These are phyloP conservation scores for Ustilago xerochloae DNA, from an alignment of 1,284 basidiomycete genomes.

Conservation along the genomic window DNA sequence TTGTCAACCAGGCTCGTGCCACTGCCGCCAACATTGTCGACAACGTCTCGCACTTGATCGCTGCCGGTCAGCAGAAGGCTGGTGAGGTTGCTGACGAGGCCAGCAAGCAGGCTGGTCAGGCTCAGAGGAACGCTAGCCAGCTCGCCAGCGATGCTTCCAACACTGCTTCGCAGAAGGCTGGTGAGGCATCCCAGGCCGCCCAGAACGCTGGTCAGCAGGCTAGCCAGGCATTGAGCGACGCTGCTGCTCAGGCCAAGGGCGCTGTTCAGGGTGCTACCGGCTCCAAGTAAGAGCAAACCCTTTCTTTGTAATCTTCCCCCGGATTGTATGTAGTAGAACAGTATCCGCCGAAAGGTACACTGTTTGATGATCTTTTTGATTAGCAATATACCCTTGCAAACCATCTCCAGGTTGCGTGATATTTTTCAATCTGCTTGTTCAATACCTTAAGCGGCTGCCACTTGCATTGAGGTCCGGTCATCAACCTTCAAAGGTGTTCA, in stretches of 20 bases:
- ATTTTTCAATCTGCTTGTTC: not conserved
- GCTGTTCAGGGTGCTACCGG: slow-evolving; percentile 36
- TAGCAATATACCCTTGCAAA: slow-evolving; percentile 43
- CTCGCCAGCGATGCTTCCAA: slow-evolving; percentile 21
- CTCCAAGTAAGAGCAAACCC: slow-evolving; percentile 28
- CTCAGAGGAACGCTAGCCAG: slow-evolving; percentile 15
- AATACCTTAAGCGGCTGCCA: no score
- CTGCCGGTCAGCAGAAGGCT: slow-evolving; percentile 44
- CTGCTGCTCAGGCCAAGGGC: slow-evolving; percentile 47
- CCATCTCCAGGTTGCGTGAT: not conserved
- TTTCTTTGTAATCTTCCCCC: no score
- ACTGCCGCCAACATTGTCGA: slow-evolving; percentile 47
- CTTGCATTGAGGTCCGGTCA: no score
- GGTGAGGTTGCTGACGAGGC: slow-evolving; percentile 46
- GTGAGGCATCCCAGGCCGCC: slow-evolving; percentile 21
- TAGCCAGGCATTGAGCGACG: slow-evolving; percentile 45
- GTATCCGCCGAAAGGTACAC: not conserved
- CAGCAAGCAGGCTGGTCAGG: slow-evolving; percentile 32
- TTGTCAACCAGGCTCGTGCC: slow-evolving; percentile 45
- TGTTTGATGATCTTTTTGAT: slow-evolving; percentile 1
- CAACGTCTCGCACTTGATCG: slow-evolving; percentile 37
- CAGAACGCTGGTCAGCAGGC: slow-evolving; percentile 33
- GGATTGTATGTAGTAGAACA: slow-evolving; percentile 13
- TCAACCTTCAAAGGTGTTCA: no score
- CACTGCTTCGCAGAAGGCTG: slow-evolving; percentile 34